Percentiles rank a stretch among this genome's conserved stretches.
Evolutionary conservation across 805 yeast species (phyloP).

Genomic region (Nakazawaea ishiwadae): DNA sequence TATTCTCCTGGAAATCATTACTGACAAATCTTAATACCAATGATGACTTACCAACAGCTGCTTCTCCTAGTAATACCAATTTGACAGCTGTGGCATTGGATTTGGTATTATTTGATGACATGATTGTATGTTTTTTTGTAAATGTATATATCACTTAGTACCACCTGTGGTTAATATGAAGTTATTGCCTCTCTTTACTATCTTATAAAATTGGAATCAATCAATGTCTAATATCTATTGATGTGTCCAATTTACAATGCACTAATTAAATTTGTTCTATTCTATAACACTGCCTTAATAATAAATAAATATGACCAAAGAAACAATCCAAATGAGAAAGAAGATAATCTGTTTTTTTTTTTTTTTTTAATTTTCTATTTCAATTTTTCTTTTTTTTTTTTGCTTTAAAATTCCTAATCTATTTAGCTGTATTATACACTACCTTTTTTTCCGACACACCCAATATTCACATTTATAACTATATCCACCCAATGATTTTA

Average conservation of each 20-base stretch:
- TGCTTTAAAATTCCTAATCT: neutral
- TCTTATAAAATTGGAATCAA: too few species aligned
- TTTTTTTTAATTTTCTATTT: neutral
- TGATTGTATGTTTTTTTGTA: neutral
- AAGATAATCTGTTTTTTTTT: neutral
- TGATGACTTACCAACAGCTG: slow-evolving; percentile 96
- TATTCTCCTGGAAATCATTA: slow-evolving; percentile 94
- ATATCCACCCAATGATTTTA: slow-evolving; percentile 46
- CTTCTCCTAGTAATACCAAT: slow-evolving; percentile 90
- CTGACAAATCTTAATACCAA: slow-evolving; percentile 88
- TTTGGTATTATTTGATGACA: slow-evolving; percentile 18
- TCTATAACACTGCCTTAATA: too few species aligned
- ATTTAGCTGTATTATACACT: neutral
- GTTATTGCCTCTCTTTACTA: too few species aligned
- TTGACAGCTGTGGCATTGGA: slow-evolving; percentile 69
- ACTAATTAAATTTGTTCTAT: too few species aligned
- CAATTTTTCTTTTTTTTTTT: neutral
- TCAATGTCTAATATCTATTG: neutral
- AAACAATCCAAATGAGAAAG: too few species aligned
- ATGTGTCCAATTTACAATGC: neutral
- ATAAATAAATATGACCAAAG: too few species aligned
- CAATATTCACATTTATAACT: slow-evolving; percentile 63
- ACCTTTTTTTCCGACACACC: slow-evolving; percentile 40
- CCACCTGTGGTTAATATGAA: too few species aligned
- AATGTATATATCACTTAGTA: too few species aligned